These are phyloP conservation scores for Eimeria sp. DNA, from an alignment of 169 alveolate genomes.

Conservation along the genomic window DNA sequence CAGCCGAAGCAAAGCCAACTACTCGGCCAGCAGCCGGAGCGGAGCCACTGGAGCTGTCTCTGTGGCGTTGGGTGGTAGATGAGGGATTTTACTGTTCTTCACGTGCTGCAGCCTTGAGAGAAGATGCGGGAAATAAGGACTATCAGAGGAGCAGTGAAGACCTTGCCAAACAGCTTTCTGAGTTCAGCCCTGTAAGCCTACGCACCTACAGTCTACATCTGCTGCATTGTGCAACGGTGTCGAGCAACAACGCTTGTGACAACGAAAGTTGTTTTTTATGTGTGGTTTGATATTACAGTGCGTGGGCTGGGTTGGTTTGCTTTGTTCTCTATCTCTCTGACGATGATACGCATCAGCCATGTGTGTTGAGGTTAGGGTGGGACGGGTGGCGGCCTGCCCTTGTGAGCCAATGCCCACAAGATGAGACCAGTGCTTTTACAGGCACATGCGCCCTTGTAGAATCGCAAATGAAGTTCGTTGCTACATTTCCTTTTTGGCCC, in stretches of 20 bases:
- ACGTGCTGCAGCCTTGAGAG: conserved; percentile 24
- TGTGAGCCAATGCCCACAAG: not conserved
- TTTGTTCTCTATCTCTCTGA: not conserved
- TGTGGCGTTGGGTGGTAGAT: conserved; percentile 70
- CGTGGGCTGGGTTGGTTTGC: not conserved
- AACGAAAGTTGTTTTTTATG: not conserved
- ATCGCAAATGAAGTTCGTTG: not conserved
- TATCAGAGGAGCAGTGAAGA: conserved; percentile 8
- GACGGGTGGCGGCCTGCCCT: not conserved
- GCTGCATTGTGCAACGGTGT: not conserved
- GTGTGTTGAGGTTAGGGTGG: not conserved
- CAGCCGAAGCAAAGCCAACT: not conserved
- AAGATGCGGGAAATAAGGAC: not conserved
- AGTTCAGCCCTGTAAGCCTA: conserved; percentile 43
- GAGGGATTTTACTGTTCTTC: conserved; percentile 18
- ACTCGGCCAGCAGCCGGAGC: conserved; percentile 23
- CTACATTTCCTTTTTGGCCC: not conserved
- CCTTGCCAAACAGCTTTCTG: conserved; percentile 38
- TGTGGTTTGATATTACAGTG: not conserved
- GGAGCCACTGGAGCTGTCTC: conserved; percentile 44
- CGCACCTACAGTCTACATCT: not conserved
- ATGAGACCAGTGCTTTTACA: not conserved
- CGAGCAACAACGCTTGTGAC: not conserved
- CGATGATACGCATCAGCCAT: not conserved
- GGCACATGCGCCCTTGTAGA: not conserved